phyloP scores from a whole-genome alignment of 768 basidiomycete genomes.

The Tylopilus vinaceipallidus region DNA sequence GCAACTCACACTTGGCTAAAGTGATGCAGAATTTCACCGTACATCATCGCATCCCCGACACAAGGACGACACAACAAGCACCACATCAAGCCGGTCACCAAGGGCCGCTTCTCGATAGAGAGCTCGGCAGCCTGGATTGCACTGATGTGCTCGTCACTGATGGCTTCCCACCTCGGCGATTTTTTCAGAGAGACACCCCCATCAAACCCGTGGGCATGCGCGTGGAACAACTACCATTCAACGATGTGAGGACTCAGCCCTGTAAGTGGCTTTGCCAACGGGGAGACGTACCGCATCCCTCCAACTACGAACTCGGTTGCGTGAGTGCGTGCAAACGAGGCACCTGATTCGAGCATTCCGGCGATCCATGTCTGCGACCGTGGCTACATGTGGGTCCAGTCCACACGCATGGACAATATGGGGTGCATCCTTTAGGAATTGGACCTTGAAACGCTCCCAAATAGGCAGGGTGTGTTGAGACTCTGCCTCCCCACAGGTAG shows the following conservation, averaged over 20 bases:
- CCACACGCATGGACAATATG: constrained; percentile 1
- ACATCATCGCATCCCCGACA: no score
- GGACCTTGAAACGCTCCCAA: not conserved
- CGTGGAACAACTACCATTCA: no score
- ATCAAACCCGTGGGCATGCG: no score
- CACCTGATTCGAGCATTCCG: not conserved
- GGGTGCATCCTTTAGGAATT: not conserved
- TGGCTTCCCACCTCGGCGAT: no score
- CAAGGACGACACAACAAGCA: constrained; percentile 8
- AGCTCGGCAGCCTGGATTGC: not conserved
- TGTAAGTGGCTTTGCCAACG: no score
- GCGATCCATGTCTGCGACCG: not conserved
- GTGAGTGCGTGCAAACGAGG: not conserved
- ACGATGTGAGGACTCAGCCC: no score
- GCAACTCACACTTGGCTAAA: no score
- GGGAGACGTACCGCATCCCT: constrained; percentile 1
- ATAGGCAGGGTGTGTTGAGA: not conserved
- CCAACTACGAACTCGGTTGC: not conserved
- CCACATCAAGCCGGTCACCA: not conserved
- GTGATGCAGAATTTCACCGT: no score
- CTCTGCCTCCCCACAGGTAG: no score
- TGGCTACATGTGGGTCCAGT: not conserved
- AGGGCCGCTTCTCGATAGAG: not conserved
- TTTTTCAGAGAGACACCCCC: no score
- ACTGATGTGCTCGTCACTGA: no score